Conservation (phyloP, 148 eudicot genomes). For the Chenopodium suecicum region DNA sequence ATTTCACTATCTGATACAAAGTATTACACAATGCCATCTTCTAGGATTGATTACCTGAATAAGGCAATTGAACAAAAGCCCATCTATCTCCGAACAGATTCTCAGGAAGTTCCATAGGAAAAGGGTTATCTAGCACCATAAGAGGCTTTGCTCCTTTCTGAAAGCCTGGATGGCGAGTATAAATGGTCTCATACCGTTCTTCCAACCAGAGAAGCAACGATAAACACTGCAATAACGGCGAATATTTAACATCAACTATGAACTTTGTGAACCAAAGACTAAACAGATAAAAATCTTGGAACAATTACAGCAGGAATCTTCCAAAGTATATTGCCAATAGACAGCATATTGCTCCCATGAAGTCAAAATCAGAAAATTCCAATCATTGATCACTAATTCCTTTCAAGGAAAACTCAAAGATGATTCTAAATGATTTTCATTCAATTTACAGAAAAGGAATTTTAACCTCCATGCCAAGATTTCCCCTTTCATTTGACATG, state of each 20-base stretch:
- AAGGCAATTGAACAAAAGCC: conserved; percentile 96
- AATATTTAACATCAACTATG: conserved; percentile 11
- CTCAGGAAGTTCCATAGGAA: conserved; percentile 93
- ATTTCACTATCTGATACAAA: neutral
- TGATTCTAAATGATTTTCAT: neutral
- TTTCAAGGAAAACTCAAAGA: neutral
- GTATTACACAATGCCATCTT: neutral
- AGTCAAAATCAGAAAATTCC: too few species aligned
- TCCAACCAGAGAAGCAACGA: conserved; percentile 90
- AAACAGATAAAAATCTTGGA: neutral
- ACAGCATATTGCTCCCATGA: neutral
- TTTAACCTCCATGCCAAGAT: neutral
- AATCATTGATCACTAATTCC: neutral
- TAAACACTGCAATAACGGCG: conserved; percentile 54
- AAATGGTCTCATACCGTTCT: conserved; percentile 84
- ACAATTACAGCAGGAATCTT: neutral
- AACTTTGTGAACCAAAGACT: neutral
- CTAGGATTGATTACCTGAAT: conserved; percentile 55
- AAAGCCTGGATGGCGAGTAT: conserved; percentile 88
- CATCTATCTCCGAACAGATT: conserved; percentile 88
- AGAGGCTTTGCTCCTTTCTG: conserved; percentile 95
- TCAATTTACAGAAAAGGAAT: neutral
- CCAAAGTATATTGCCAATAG: neutral
- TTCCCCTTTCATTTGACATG: neutral
- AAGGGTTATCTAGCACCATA: conserved; percentile 82